Percentiles rank a stretch among this genome's conserved stretches.
phyloP scores from a whole-genome alignment of 2,329 filamentous ascomycete species.

The Bipolaris zeicola region DNA sequence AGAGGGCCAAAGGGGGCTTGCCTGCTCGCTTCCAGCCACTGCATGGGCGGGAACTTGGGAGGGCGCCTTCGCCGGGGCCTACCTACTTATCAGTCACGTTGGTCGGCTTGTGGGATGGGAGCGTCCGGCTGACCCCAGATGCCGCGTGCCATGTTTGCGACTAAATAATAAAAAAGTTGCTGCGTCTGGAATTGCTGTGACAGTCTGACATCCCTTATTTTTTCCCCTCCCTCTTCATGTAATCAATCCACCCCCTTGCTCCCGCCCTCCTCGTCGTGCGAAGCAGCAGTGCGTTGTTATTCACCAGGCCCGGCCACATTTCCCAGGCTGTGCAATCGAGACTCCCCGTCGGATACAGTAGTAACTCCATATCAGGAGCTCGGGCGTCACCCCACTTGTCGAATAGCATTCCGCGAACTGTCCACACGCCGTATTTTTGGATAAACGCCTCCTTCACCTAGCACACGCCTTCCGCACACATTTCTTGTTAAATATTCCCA shows the following conservation, averaged over 20 bases:
- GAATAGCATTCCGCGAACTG: conserved; percentile 34
- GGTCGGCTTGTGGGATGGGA: conserved; percentile 19
- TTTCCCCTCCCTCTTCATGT: neutral
- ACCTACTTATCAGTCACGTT: conserved; percentile 30
- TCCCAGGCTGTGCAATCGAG: conserved; percentile 21
- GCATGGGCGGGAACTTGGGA: conserved; percentile 20
- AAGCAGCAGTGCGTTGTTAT: conserved; percentile 16
- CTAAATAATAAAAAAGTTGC: conserved; percentile 29
- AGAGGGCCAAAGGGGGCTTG: conserved; percentile 7
- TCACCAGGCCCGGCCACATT: conserved; percentile 14
- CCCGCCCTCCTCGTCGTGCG: conserved; percentile 4
- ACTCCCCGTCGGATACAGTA: conserved; percentile 19
- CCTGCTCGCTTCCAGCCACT: conserved; percentile 23
- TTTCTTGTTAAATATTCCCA: conserved; percentile 12
- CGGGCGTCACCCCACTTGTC: conserved; percentile 28
- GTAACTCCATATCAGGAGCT: conserved; percentile 29
- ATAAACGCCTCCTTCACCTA: conserved; percentile 16
- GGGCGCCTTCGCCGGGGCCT: conserved; percentile 14
- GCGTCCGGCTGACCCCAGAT: conserved; percentile 28
- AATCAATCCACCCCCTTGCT: conserved; percentile 3
- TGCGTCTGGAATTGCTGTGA: conserved; percentile 17
- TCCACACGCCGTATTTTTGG: conserved; percentile 30
- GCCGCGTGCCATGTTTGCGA: conserved; percentile 31
- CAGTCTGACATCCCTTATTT: conserved; percentile 10
- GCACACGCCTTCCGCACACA: conserved; percentile 20